Evolutionary conservation across 768 basidiomycete genomes (phyloP), one percentile per base, ranked within the genome.

Genomic region (Trametes cinnabarina): DNA sequence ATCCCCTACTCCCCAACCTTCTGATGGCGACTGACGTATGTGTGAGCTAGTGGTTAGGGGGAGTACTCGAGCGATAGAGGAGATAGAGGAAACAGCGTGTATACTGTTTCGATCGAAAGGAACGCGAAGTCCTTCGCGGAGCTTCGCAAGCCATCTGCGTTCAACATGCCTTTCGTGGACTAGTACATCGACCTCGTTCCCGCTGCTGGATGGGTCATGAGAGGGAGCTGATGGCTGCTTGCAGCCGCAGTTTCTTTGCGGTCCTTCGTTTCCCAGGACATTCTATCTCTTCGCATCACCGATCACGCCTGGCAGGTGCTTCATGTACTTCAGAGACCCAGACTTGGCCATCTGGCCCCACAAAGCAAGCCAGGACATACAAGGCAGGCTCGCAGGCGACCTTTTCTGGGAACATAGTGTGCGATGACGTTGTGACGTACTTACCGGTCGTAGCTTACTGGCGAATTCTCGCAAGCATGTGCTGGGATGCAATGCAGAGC

Each of bases 311-410:
- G 30, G 6, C 12, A 12, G 30, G 32, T 44, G 52, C 30, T n/a
- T 28, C 41, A 32, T 32, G 30, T 32, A 12, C 30, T 32, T 32
- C 19, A 57, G 30, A 47, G 32, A n/a, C 48, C 47, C 55, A 35
- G 30, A 25, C 48, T 32, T 8, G 47, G 47, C 37, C 37, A 41
- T 32, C 53, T 54, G 58, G 58, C 52, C 58, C 58, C 58, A 60
- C 58, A 60, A 60, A 60, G 58, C 58, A 60, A 60, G 58, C 58
- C 58, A 50, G 58, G 35, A 51, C 58, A 60, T 55, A 60, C 58
- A 60, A 60, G 52, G 58, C 41, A 54, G 30, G 30, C 30, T 32
- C 30, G 12, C 30, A 32, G 12, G 7, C 30, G 12, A 32, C 30
- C 7, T 32, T 6, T 12, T 12, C 30, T 32, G 30, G n/a, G 30